These are phyloP conservation scores for Emericellopsis cladophorae DNA, from an alignment of 2,329 filamentous ascomycete species.

Conservation along the genomic window DNA sequence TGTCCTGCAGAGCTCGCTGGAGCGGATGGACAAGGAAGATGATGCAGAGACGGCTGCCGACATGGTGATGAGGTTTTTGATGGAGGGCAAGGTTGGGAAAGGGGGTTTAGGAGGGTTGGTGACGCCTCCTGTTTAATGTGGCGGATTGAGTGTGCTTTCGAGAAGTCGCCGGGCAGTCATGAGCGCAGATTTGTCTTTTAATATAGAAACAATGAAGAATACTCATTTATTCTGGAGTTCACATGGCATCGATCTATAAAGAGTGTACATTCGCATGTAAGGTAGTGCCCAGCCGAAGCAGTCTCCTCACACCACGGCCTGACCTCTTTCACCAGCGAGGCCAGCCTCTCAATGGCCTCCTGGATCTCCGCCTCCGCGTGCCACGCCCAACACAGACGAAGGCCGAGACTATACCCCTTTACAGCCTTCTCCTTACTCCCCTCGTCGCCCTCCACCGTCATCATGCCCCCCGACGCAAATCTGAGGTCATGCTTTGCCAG, in stretches of 20 bases:
- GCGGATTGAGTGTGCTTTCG: too few relatives aligned
- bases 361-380: constrained; percentile 37
- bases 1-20: constrained; percentile 2
- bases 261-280: not conserved
- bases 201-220: not conserved
- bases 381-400: constrained; percentile 45
- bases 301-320: not conserved
- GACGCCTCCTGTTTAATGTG: constrained; percentile 1
- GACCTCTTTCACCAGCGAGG: constrained; percentile 3
- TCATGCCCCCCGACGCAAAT: constrained; percentile 42
- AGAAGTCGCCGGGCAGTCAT: too few relatives aligned
- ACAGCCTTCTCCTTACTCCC: constrained; percentile 14
- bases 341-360: constrained; percentile 42
- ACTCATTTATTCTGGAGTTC: not conserved
- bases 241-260: not conserved
- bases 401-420: constrained; percentile 29
- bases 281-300: too few relatives aligned
- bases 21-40: constrained; percentile 8
- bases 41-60: constrained; percentile 7
- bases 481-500: constrained; percentile 40
- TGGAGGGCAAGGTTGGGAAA: constrained; percentile 2
- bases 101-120: not conserved
- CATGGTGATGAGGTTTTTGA: constrained; percentile 8
- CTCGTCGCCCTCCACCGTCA: constrained; percentile 26
- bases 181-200: too few relatives aligned